Base-by-base conservation (phyloP, 2,329 filamentous ascomycete genomes). In the Colletotrichum cereale region DNA sequence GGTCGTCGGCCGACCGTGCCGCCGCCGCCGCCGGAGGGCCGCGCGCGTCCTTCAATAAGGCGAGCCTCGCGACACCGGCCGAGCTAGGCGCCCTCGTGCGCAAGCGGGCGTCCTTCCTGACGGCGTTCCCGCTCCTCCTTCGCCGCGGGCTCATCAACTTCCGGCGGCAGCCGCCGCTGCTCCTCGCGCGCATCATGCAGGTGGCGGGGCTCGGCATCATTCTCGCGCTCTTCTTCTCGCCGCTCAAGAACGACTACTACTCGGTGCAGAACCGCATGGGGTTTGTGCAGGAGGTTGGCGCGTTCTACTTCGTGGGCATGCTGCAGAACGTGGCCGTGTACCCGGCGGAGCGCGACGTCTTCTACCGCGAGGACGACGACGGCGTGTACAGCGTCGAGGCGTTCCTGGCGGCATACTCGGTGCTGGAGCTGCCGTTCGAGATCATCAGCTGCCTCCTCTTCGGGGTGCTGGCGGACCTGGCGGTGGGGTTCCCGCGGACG, bases 241-340 rank as follows among this genome's bases (percentile, higher is more conserved):
- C 93, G 0, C 79, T 95, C 3, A 87, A 90, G 74, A 86, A 90
- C 76, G 87, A 94, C 78, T 94, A 92, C 81, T 88, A 86, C 64
- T 89, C 89, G 2, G 86, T 95, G 0, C 93, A 95, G 78, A 93
- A 90, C 62, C 88, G 92, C 1, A 87, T 95, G 75, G 93, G 93
- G 0, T 92, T 94, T 74, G 83, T 94, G 0, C 90, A 94, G 74
- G 89, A 95, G 77, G 86, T 94, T 38, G 88, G 90, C 1, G 90
- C 92, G 0, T 88, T 93, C 44, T 92, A 93, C 79, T 93, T 93
- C 75, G 88, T 93, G 2, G 92, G 92, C 36, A 94, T 95, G 92
- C 85, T 95, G 16, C 92, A 95, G 79, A 94, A 94, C 76, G 90
- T 94, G 5, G 91, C 92, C 3, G 86, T 93, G 10, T 94, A 94